A percentile compares a stretch with the other conserved stretches of the same genome.
phyloP scores from a whole-genome alignment of 2,329 filamentous ascomycete genomes.

The Aspergillus jensenii region DNA sequence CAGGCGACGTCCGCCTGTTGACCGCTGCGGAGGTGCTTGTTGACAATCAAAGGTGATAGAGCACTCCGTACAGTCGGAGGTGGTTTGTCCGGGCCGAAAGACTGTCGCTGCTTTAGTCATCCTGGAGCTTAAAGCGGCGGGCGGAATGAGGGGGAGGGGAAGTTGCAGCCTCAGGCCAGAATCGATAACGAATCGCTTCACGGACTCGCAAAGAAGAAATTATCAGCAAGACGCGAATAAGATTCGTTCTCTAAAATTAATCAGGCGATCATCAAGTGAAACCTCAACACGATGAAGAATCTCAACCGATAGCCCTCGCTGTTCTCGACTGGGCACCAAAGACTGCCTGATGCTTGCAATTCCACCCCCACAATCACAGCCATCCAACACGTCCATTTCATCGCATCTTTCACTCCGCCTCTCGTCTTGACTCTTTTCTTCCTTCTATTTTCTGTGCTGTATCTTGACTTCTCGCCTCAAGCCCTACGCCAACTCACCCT shows the following conservation, averaged over 20 bases:
- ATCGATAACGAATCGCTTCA: slow-evolving; percentile 4
- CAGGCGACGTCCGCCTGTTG: background rate
- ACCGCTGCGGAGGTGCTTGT: background rate
- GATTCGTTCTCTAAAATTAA: background rate
- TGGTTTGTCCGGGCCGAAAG: slow-evolving; percentile 6
- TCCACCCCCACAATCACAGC: slow-evolving; percentile 7
- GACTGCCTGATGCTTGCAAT: slow-evolving; percentile 14
- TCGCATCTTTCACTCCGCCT: slow-evolving; percentile 3
- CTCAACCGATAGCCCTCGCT: background rate
- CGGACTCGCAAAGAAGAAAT: background rate
- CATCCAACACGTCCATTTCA: background rate
- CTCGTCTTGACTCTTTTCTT: background rate
- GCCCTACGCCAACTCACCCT: slow-evolving; percentile 1
- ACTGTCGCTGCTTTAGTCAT: slow-evolving; percentile 10
- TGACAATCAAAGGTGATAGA: background rate
- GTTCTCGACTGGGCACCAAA: slow-evolving; percentile 17
- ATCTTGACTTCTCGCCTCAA: slow-evolving; percentile 2
- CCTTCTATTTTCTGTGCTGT: slow-evolving; percentile 2
- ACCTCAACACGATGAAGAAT: slow-evolving; percentile 5
- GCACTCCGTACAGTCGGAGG: background rate
- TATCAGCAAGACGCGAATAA: background rate
- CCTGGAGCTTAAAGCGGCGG: slow-evolving; percentile 15
- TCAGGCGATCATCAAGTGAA: background rate
- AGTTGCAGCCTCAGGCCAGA: slow-evolving; percentile 11
- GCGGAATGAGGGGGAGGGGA: slow-evolving; percentile 23